Percentiles rank a stretch among this genome's conserved stretches.
phyloP scores from a whole-genome alignment of 208 protist species.

The Trypanosoma vivax region DNA sequence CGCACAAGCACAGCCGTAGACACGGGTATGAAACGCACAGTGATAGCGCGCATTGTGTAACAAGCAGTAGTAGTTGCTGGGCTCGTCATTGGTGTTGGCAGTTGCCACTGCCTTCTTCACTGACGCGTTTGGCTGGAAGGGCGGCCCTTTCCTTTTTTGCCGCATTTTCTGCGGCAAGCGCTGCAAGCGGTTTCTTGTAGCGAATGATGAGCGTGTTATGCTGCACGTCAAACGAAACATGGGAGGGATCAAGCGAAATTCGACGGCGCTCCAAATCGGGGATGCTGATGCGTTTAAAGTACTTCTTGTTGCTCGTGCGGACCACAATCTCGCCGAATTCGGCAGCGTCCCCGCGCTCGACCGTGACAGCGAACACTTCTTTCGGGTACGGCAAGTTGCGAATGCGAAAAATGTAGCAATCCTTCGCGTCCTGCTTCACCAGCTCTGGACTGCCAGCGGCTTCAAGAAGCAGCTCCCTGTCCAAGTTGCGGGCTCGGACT shows the following conservation, averaged over 20 bases:
- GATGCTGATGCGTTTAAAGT: constrained; percentile 89
- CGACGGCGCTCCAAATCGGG: constrained; percentile 65
- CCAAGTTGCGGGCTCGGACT: constrained; percentile 35
- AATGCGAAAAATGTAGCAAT: constrained; percentile 85
- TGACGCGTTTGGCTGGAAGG: constrained; percentile 54
- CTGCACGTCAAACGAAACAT: constrained; percentile 79
- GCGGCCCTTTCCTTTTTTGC: constrained; percentile 73
- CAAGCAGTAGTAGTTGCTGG: too few relatives aligned
- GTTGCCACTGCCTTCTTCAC: constrained; percentile 27
- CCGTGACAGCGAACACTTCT: constrained; percentile 71
- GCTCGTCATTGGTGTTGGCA: constrained; percentile 65
- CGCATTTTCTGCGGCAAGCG: constrained; percentile 62
- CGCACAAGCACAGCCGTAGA: too few relatives aligned
- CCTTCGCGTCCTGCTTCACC: constrained; percentile 73
- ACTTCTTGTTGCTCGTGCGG: constrained; percentile 94
- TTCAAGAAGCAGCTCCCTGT: constrained; percentile 68
- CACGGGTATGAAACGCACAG: too few relatives aligned
- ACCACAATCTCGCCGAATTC: constrained; percentile 84
- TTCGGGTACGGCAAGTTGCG: constrained; percentile 89
- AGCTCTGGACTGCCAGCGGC: constrained; percentile 71
- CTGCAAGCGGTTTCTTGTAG: constrained; percentile 84
- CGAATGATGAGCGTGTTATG: constrained; percentile 91
- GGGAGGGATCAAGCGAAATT: constrained; percentile 47
- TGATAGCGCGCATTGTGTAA: too few relatives aligned
- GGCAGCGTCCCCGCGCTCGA: constrained; percentile 53